Evolutionary conservation across 768 basidiomycete species (phyloP).

Genomic region (Symmetrospora coprosmae): DNA sequence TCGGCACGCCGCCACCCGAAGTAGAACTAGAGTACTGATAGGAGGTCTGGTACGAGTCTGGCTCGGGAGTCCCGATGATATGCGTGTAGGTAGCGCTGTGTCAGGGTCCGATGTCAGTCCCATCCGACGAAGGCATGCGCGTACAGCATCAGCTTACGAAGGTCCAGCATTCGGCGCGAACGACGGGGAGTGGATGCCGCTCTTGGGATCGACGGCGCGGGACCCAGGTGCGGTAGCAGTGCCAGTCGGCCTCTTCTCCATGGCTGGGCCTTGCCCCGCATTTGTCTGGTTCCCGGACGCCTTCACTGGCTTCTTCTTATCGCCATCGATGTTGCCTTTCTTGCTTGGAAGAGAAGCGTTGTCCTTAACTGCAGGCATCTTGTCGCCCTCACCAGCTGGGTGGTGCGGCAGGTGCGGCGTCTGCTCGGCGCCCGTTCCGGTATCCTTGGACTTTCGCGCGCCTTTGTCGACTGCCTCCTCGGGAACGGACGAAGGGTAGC

Average conservation of each 20-base stretch:
- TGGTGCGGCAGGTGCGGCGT: slow-evolving; percentile 14
- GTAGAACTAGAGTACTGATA: slow-evolving; percentile 4
- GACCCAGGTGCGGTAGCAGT: slow-evolving; percentile 7
- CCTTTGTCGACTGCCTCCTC: slow-evolving; percentile 9
- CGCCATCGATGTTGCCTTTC: background rate
- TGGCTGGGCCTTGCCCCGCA: background rate
- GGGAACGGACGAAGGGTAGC: background rate
- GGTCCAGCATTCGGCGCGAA: slow-evolving; percentile 6
- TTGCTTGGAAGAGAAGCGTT: background rate
- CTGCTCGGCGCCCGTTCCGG: background rate
- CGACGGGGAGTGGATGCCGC: slow-evolving; percentile 13
- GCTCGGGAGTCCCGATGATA: slow-evolving; percentile 1
- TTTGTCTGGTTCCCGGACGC: background rate
- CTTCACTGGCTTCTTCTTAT: background rate
- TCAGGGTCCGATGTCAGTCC: too few relatives aligned
- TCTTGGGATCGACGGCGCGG: slow-evolving; percentile 11
- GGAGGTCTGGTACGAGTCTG: slow-evolving; percentile 1
- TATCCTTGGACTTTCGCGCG: slow-evolving; percentile 15
- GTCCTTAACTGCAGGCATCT: slow-evolving; percentile 19
- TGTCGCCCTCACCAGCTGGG: slow-evolving; percentile 13
- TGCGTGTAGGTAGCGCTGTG: slow-evolving; percentile 13
- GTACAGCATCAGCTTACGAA: too few relatives aligned
- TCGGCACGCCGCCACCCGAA: background rate
- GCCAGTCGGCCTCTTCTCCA: background rate
- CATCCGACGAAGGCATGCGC: too few relatives aligned